Conservation (phyloP, 2,329 filamentous ascomycete species). For the Iodosphaeria phyllophila region DNA sequence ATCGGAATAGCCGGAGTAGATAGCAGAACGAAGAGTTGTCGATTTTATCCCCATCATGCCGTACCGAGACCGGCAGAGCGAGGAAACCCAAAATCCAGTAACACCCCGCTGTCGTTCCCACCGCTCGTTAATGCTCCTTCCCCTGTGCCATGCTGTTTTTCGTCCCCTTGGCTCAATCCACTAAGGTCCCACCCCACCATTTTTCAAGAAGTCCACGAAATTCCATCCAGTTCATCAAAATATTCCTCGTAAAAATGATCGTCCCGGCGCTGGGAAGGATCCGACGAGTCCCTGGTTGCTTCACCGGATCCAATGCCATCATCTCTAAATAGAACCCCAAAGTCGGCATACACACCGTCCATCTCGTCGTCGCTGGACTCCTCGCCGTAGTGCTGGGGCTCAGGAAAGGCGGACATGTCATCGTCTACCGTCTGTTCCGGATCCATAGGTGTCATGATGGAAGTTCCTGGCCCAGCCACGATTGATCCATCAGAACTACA, state of each 20-base stretch:
- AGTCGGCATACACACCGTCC: constrained; percentile 35
- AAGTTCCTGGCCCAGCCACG: constrained; percentile 2
- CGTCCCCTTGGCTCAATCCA: too few species aligned
- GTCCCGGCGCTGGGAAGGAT: constrained; percentile 10
- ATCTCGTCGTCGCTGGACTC: constrained; percentile 22
- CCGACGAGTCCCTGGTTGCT: constrained; percentile 7
- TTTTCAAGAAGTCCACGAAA: constrained; percentile 28
- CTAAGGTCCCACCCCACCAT: too few species aligned
- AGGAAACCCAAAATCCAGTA: too few species aligned
- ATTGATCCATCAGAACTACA: background rate
- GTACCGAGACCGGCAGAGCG: too few species aligned
- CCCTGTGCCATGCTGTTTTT: too few species aligned
- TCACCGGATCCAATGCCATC: constrained; percentile 2
- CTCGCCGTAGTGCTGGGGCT: constrained; percentile 22
- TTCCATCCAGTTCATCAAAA: constrained; percentile 35
- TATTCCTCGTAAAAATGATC: constrained; percentile 32
- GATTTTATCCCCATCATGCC: too few species aligned
- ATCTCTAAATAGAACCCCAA: constrained; percentile 28
- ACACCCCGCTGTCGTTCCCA: too few species aligned
- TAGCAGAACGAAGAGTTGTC: too few species aligned
- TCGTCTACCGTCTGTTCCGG: constrained; percentile 23
- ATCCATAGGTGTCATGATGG: constrained; percentile 6
- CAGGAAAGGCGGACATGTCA: constrained; percentile 26
- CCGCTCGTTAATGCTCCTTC: too few species aligned
- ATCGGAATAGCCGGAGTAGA: too few species aligned